Conservation (phyloP, 2,329 filamentous ascomycete genomes). For the Nemania sp. region DNA sequence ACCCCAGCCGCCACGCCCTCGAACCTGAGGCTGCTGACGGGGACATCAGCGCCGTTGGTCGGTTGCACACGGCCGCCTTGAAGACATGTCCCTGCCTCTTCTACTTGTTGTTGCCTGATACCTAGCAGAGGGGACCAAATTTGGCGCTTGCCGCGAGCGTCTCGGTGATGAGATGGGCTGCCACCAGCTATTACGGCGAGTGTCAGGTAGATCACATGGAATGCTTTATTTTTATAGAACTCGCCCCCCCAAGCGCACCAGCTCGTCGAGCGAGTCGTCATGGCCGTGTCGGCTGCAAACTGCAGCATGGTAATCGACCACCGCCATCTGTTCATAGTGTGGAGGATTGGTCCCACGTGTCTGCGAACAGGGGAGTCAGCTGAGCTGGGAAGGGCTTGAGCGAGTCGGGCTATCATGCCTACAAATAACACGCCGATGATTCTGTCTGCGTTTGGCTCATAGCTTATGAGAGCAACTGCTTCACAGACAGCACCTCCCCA, state of each 20-base stretch:
- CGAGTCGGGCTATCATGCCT: background rate
- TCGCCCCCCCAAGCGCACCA: conserved; percentile 54
- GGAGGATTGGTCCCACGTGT: conserved; percentile 54
- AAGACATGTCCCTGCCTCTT: conserved; percentile 49
- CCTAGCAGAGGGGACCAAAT: conserved; percentile 55
- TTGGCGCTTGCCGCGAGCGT: conserved; percentile 50
- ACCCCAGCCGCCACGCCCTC: conserved; percentile 48
- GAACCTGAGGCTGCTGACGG: conserved; percentile 51
- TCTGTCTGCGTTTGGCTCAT: conserved; percentile 66
- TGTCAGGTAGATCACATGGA: background rate
- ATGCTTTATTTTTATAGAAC: background rate
- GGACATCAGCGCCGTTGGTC: conserved; percentile 49
- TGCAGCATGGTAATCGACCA: conserved; percentile 58
- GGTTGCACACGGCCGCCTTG: conserved; percentile 60
- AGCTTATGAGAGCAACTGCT: conserved; percentile 66
- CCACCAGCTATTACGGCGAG: conserved; percentile 46
- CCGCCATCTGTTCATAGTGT: conserved; percentile 55
- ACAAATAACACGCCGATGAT: conserved; percentile 58
- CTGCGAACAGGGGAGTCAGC: conserved; percentile 28
- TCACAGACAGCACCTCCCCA: conserved; percentile 67
- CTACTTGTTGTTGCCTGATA: conserved; percentile 52
- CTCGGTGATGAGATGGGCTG: conserved; percentile 49
- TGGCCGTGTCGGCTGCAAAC: conserved; percentile 51
- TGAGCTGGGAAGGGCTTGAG: background rate
- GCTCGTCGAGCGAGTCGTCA: conserved; percentile 56